A percentile compares a stretch with the other conserved stretches of the same genome.
Evolutionary conservation across 2,329 filamentous ascomycete genomes (phyloP).

Genomic region (Corynespora cassiicola): DNA sequence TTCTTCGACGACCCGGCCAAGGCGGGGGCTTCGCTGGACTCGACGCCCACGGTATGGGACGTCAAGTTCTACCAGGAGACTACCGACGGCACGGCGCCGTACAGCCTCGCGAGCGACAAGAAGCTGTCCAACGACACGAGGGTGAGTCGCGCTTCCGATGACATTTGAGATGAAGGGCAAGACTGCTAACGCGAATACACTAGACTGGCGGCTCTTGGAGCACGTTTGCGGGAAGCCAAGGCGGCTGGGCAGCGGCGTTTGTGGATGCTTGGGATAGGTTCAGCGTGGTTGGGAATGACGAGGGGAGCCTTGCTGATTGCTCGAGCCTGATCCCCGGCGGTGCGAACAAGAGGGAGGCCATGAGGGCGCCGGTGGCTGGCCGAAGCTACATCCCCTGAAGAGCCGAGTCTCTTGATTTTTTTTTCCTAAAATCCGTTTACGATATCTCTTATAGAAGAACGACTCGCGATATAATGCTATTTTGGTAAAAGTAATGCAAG

Average conservation of each 20-base stretch:
- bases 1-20: constrained; percentile 29
- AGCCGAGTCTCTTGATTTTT: too few relatives aligned
- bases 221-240: constrained; percentile 19
- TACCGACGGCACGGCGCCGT: constrained; percentile 28
- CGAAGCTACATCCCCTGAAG: too few relatives aligned
- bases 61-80: constrained; percentile 38
- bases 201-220: constrained; percentile 25
- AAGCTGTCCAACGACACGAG: constrained; percentile 24
- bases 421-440: too few relatives aligned
- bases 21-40: constrained; percentile 32
- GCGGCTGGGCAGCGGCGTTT: constrained; percentile 26
- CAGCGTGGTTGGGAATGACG: constrained; percentile 27
- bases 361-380: constrained; percentile 2
- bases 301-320: constrained; percentile 25
- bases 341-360: constrained; percentile 6
- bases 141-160: constrained; percentile 14
- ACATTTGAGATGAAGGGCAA: too few relatives aligned
- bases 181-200: background rate
- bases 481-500: too few relatives aligned
- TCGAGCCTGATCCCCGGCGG: constrained; percentile 22
- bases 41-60: constrained; percentile 35
- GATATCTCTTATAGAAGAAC: too few relatives aligned
- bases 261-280: constrained; percentile 27
- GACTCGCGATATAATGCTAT: too few relatives aligned
- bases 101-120: constrained; percentile 27